phyloP scores from a whole-genome alignment of 1,284 basidiomycete genomes.

The Sanghuangporus baumii region DNA sequence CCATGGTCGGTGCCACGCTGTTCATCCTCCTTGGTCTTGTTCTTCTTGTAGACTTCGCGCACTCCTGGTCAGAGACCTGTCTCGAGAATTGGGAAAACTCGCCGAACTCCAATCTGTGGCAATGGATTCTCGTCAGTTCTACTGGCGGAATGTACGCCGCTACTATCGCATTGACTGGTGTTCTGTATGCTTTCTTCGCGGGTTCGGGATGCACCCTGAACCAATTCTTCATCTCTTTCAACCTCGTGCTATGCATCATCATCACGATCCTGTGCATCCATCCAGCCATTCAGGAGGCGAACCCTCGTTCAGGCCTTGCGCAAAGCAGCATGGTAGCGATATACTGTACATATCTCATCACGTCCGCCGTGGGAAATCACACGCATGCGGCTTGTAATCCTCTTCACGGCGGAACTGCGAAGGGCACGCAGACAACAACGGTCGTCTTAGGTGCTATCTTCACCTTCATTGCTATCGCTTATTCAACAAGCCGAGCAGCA shows the following conservation, averaged over 20 bases:
- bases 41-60: constrained; percentile 97
- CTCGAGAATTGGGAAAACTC: constrained; percentile 92
- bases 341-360: constrained; percentile 95
- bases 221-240: constrained; percentile 93
- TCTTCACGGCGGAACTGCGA: constrained; percentile 52
- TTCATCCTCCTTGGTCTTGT: constrained; percentile 98
- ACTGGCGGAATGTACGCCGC: constrained; percentile 85
- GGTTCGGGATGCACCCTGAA: constrained; percentile 85
- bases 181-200: constrained; percentile 93
- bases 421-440: constrained; percentile 79
- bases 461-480: constrained; percentile 97
- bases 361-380: constrained; percentile 93
- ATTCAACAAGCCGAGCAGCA: constrained; percentile 93
- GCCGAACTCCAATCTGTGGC: constrained; percentile 81
- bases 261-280: constrained; percentile 84
- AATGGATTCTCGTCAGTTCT: constrained; percentile 93
- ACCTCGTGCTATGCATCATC: constrained; percentile 76
- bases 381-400: constrained; percentile 88
- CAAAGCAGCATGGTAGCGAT: constrained; percentile 96
- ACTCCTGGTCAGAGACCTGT: constrained; percentile 97
- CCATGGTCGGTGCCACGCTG: constrained; percentile 85
- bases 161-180: constrained; percentile 77
- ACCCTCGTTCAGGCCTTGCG: constrained; percentile 91
- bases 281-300: constrained; percentile 87
- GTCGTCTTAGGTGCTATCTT: constrained; percentile 91